Conservation (phyloP, 176 grass and related monocot genomes). For the Hsuehochloa calcarea region DNA sequence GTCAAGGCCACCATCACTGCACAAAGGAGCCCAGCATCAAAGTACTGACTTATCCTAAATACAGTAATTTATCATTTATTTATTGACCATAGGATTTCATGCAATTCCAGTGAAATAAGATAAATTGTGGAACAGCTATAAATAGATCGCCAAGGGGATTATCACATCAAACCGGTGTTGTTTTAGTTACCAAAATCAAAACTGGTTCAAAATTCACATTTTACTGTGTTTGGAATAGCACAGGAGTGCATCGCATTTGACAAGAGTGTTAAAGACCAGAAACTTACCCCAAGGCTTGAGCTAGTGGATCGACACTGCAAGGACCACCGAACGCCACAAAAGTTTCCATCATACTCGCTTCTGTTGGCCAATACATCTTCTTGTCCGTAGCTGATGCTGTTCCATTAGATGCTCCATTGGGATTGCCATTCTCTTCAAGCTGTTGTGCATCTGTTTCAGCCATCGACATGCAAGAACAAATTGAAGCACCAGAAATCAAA, state of each 20-base stretch:
- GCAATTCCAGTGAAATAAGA: not conserved
- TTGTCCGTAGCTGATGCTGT: too few relatives aligned
- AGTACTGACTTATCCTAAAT: not conserved
- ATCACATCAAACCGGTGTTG: not conserved
- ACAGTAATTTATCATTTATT: not conserved
- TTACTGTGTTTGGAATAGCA: not conserved
- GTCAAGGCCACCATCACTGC: not conserved
- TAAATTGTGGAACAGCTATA: not conserved
- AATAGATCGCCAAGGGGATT: not conserved
- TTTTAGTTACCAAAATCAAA: not conserved
- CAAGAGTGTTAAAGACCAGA: not conserved
- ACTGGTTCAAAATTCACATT: not conserved
- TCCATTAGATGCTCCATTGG: not conserved
- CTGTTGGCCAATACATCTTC: not conserved
- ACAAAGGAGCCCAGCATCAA: slow-evolving; percentile 3
- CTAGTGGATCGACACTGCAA: not conserved
- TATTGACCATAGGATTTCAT: not conserved
- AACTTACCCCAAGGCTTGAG: slow-evolving; percentile 2
- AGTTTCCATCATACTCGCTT: not conserved
- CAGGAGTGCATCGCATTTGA: not conserved
- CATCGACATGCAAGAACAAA: not conserved
- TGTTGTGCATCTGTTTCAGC: not conserved
- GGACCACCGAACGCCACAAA: not conserved
- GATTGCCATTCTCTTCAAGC: not conserved
- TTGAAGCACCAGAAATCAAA: not conserved